These are phyloP conservation scores for Typha latifolia DNA, from an alignment of 176 grass and related monocot species.

Conservation along the genomic window DNA sequence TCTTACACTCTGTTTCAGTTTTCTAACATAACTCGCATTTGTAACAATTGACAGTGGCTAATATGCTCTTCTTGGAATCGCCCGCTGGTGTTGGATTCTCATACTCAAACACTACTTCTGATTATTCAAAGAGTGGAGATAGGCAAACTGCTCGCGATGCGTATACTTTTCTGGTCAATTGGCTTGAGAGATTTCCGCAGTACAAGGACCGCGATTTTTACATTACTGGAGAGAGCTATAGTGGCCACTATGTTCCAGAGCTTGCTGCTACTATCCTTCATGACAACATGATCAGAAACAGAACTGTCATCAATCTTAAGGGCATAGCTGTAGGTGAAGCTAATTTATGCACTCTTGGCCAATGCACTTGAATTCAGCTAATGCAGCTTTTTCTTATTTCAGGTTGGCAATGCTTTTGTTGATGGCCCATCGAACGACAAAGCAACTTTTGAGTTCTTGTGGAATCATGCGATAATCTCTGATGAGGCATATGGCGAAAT, in stretches of 20 bases:
- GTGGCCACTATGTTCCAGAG: slow-evolving; percentile 57
- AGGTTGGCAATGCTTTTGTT: slow-evolving; percentile 42
- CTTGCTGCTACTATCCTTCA: slow-evolving; percentile 31
- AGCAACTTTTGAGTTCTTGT: slow-evolving; percentile 12
- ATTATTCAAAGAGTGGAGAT: slow-evolving; percentile 11
- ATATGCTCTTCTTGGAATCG: slow-evolving; percentile 34
- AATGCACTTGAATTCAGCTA: slow-evolving; percentile 27
- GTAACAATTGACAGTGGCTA: slow-evolving; percentile 11
- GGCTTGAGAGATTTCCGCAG: slow-evolving; percentile 59
- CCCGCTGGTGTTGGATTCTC: slow-evolving; percentile 25
- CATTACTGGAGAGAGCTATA: slow-evolving; percentile 61
- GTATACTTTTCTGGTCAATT: slow-evolving; percentile 38
- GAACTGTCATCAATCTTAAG: slow-evolving; percentile 17
- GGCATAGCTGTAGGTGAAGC: slow-evolving; percentile 33
- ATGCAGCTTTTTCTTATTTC: not conserved
- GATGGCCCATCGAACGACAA: slow-evolving; percentile 7
- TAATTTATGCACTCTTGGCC: slow-evolving; percentile 14
- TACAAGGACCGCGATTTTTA: slow-evolving; percentile 47
- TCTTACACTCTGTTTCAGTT: not conserved
- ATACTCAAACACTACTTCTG: slow-evolving; percentile 15
- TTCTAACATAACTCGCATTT: not conserved
- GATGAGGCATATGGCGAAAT: slow-evolving; percentile 27
- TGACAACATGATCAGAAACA: slow-evolving; percentile 8
- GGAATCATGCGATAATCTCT: slow-evolving; percentile 33
- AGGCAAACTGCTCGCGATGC: slow-evolving; percentile 16